phyloP scores from a whole-genome alignment of 257 asterid species.

The Cordia subcordata region DNA sequence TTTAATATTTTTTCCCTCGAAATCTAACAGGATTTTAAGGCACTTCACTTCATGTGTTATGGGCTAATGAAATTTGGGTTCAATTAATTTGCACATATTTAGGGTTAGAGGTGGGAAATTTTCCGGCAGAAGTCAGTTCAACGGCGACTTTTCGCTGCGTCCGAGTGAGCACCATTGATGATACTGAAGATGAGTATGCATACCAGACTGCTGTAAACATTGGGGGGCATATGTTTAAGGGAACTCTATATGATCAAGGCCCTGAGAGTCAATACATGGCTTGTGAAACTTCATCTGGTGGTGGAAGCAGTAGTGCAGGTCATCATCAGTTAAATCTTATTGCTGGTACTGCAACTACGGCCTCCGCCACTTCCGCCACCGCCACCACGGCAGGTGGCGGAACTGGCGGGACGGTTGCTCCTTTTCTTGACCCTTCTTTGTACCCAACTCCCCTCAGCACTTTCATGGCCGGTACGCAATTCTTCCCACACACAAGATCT shows the following conservation, averaged over 20 bases:
- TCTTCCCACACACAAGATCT: conserved; percentile 94
- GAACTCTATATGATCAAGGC: conserved; percentile 63
- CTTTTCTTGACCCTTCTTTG: conserved; percentile 51
- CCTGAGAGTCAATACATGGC: conserved; percentile 23
- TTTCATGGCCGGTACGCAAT: conserved; percentile 87
- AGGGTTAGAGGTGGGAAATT: conserved; percentile 33
- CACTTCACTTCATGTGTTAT: not conserved
- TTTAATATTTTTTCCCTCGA: not conserved
- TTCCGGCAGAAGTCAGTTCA: conserved; percentile 49
- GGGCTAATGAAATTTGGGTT: not conserved
- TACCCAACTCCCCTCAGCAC: conserved; percentile 63
- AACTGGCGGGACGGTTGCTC: conserved; percentile 6
- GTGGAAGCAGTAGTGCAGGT: not conserved
- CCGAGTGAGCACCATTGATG: conserved; percentile 59
- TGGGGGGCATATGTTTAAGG: conserved; percentile 58
- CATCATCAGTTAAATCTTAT: conserved; percentile 9
- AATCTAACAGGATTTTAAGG: not conserved
- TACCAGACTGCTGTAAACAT: conserved; percentile 61
- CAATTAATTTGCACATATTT: not conserved
- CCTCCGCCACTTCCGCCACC: conserved; percentile 1
- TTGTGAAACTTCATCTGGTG: conserved; percentile 38
- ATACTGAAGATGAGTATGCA: conserved; percentile 39
- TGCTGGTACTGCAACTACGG: conserved; percentile 5
- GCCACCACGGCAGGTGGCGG: not conserved
- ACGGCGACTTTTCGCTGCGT: conserved; percentile 61